Evolutionary conservation across 495 filamentous ascomycete genomes (phyloP).

Genomic region (Polyplosphaeria fusca): DNA sequence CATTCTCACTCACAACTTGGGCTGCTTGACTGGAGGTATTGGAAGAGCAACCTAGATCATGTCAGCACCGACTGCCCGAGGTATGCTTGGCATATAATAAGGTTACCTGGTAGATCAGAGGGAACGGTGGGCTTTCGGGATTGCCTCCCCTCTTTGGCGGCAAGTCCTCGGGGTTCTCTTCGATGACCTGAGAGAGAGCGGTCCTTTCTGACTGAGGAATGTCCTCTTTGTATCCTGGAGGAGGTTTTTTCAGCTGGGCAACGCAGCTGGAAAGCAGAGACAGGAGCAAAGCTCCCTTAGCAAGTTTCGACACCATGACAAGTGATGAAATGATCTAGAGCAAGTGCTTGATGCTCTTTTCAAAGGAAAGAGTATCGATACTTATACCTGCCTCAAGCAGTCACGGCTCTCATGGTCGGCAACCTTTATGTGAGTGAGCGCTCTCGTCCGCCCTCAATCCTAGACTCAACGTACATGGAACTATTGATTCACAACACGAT

Average conservation of each 20-base stretch:
- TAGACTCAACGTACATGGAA: background rate
- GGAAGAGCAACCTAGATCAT: constrained; percentile 49
- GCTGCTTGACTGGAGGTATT: constrained; percentile 48
- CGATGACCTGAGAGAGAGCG: background rate
- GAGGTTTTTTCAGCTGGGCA: background rate
- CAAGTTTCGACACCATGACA: constrained; percentile 4
- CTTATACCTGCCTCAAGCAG: no score
- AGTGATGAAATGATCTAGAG: constrained; percentile 1
- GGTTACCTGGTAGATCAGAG: constrained; percentile 47
- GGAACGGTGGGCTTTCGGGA: constrained; percentile 40
- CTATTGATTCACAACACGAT: background rate
- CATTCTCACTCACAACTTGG: constrained; percentile 28
- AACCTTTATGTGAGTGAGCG: background rate
- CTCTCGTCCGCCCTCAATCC: background rate
- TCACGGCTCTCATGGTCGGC: background rate
- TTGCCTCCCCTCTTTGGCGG: background rate
- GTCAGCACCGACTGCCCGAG: no score
- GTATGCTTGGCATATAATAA: no score
- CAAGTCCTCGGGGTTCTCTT: background rate
- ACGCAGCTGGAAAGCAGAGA: background rate
- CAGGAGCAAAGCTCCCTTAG: background rate
- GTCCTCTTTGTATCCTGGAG: background rate
- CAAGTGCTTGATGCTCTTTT: background rate
- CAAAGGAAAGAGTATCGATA: no score
- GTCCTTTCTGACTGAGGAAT: background rate